Percentiles rank a stretch among this genome's conserved stretches.
Evolutionary conservation across 805 yeast species (phyloP).

Genomic region (Saccharomycopsis vini): DNA sequence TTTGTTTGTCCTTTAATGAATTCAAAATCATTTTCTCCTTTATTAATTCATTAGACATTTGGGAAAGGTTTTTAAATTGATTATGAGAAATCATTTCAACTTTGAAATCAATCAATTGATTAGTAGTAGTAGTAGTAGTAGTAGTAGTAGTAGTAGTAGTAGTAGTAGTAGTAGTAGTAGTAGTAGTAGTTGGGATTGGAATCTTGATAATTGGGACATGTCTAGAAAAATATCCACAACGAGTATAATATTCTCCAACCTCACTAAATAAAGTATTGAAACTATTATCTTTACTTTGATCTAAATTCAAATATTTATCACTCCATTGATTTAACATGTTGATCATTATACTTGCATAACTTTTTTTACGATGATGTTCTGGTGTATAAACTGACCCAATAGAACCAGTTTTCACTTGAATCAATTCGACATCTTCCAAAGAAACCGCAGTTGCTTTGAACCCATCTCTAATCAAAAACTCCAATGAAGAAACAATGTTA

Average conservation of each 20-base stretch:
- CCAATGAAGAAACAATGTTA: slow-evolving; percentile 35
- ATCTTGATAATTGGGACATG: slow-evolving; percentile 32
- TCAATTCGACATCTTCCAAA: slow-evolving; percentile 22
- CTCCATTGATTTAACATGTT: slow-evolving; percentile 9
- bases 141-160: slow-evolving; percentile 26
- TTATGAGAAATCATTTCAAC: slow-evolving; percentile 21
- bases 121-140: slow-evolving; percentile 17
- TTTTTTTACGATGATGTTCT: slow-evolving; percentile 39
- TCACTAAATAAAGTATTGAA: slow-evolving; percentile 58
- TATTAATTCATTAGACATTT: not conserved
- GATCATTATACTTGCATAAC: slow-evolving; percentile 47
- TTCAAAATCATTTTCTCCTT: not conserved
- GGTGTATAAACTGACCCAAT: slow-evolving; percentile 56
- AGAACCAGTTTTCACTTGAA: slow-evolving; percentile 30
- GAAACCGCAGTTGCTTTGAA: slow-evolving; percentile 20
- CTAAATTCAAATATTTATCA: slow-evolving; percentile 20
- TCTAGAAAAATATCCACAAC: slow-evolving; percentile 47
- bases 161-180: not conserved
- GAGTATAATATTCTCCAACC: slow-evolving; percentile 56
- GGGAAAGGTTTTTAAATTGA: not conserved
- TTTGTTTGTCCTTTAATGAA: not conserved
- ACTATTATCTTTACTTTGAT: slow-evolving; percentile 21
- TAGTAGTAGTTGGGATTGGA: slow-evolving; percentile 9
- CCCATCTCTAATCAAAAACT: slow-evolving; percentile 31
- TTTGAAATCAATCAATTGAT: slow-evolving; percentile 24